A percentile compares a stretch with the other conserved stretches of the same genome.
phyloP scores from a whole-genome alignment of 2,329 filamentous ascomycete species.

The Rhytidhysteron rufulum region DNA sequence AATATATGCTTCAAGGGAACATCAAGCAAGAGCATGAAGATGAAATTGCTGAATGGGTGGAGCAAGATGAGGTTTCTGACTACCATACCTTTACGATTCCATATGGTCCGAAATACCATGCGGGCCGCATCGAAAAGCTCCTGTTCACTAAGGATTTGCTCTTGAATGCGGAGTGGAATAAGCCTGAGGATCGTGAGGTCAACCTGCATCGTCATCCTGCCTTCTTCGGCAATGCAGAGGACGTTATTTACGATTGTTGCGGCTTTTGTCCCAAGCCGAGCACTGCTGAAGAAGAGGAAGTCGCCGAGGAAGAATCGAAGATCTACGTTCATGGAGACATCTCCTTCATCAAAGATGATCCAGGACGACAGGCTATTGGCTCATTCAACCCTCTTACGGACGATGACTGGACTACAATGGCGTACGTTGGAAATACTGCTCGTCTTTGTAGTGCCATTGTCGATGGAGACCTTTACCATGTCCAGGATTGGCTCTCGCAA shows the following conservation, averaged over 20 bases:
- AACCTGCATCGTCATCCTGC: slow-evolving; percentile 80
- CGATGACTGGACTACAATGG: slow-evolving; percentile 87
- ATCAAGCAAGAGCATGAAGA: slow-evolving; percentile 75
- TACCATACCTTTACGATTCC: slow-evolving; percentile 68
- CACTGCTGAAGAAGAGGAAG: slow-evolving; percentile 67
- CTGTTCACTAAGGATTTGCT: slow-evolving; percentile 78
- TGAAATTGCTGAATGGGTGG: slow-evolving; percentile 79
- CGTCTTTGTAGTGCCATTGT: slow-evolving; percentile 78
- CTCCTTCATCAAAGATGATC: slow-evolving; percentile 73
- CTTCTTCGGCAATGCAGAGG: slow-evolving; percentile 73
- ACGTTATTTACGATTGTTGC: slow-evolving; percentile 78
- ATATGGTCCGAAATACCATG: slow-evolving; percentile 55
- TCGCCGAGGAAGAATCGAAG: slow-evolving; percentile 68
- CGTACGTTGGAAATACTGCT: slow-evolving; percentile 76
- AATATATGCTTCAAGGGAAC: slow-evolving; percentile 57
- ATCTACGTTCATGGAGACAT: slow-evolving; percentile 72
- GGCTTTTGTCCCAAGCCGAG: slow-evolving; percentile 68
- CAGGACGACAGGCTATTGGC: slow-evolving; percentile 69
- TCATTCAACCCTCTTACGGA: slow-evolving; percentile 78
- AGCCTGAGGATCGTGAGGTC: slow-evolving; percentile 67
- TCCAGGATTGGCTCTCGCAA: slow-evolving; percentile 65
- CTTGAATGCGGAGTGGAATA: slow-evolving; percentile 82
- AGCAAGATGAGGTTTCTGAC: slow-evolving; percentile 70
- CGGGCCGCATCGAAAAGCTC: slow-evolving; percentile 74
- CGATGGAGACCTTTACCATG: slow-evolving; percentile 65